phyloP scores from a whole-genome alignment of 2,329 filamentous ascomycete genomes.

The Penicillium sp. region DNA sequence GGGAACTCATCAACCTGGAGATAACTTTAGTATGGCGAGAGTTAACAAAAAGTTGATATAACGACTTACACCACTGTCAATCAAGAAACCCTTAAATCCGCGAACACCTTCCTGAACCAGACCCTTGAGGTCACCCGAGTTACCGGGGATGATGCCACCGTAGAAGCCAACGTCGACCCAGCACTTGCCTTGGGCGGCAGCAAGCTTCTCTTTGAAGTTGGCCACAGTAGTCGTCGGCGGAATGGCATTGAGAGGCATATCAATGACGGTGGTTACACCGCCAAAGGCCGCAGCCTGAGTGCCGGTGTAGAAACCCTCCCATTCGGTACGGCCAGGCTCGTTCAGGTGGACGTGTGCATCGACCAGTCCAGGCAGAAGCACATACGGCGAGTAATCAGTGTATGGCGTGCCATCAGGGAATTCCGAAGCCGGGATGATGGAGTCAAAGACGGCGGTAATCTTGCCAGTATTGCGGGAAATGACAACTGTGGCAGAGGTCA shows the following conservation, averaged over 20 bases:
- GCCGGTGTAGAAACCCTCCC: slow-evolving; percentile 96
- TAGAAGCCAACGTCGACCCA: slow-evolving; percentile 99
- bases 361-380: slow-evolving; percentile 87
- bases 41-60: not conserved
- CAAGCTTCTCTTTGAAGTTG: slow-evolving; percentile 81
- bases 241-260: slow-evolving; percentile 97
- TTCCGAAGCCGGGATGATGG: slow-evolving; percentile 70
- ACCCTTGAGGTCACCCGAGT: slow-evolving; percentile 74
- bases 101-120: slow-evolving; percentile 84
- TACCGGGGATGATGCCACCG: slow-evolving; percentile 90
- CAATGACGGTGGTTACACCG: slow-evolving; percentile 92
- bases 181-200: slow-evolving; percentile 81
- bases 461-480: slow-evolving; percentile 79
- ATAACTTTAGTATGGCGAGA: slow-evolving; percentile 16
- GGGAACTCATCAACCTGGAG: slow-evolving; percentile 89
- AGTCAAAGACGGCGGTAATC: slow-evolving; percentile 73
- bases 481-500: slow-evolving; percentile 81
- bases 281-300: slow-evolving; percentile 92
- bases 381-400: slow-evolving; percentile 78
- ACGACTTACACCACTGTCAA: slow-evolving; percentile 83
- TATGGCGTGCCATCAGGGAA: slow-evolving; percentile 77
- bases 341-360: slow-evolving; percentile 98
- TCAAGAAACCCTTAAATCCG: slow-evolving; percentile 97
- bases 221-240: slow-evolving; percentile 89
- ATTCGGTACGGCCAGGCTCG: slow-evolving; percentile 94